Percentiles rank a stretch among this genome's conserved stretches.
Conservation (phyloP, 169 alveolate species). For the Plasmodium vivax region DNA sequence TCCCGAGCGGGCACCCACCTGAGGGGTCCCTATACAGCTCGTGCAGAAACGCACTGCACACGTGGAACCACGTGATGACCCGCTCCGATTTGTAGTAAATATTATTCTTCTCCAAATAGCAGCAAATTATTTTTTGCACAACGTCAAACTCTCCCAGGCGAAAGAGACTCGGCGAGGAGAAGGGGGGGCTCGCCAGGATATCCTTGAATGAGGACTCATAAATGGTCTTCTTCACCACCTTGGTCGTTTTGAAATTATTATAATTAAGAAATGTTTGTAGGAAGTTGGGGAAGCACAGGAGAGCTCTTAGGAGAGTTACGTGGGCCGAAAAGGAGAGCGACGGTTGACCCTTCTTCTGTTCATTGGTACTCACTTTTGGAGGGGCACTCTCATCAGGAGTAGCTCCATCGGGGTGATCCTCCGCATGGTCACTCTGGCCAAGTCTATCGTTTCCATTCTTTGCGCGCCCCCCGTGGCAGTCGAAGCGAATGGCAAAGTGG, state of each 20-base stretch:
- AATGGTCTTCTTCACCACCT: constrained; percentile 45
- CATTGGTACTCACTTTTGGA: neutral
- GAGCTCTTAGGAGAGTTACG: constrained; percentile 27
- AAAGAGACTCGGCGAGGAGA: constrained; percentile 10
- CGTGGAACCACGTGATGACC: constrained; percentile 64
- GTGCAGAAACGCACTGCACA: constrained; percentile 52
- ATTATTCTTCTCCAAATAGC: constrained; percentile 36
- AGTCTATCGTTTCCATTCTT: neutral
- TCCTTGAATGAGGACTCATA: constrained; percentile 22
- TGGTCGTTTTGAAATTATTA: constrained; percentile 35
- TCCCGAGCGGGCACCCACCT: neutral
- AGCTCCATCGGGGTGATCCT: neutral
- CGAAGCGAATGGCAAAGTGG: constrained; percentile 24
- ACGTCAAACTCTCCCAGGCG: constrained; percentile 1
- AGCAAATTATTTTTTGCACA: constrained; percentile 24
- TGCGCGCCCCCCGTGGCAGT: neutral
- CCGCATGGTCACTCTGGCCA: neutral
- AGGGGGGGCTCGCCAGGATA: constrained; percentile 28
- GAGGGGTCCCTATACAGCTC: constrained; percentile 11
- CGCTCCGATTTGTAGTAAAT: constrained; percentile 53
- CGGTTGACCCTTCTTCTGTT: neutral
- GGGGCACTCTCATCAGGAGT: neutral
- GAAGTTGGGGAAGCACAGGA: constrained; percentile 29
- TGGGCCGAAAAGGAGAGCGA: constrained; percentile 52
- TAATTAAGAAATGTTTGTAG: constrained; percentile 15